phyloP scores from a whole-genome alignment of 2,329 filamentous ascomycete species.

The Ascomycota sp. region DNA sequence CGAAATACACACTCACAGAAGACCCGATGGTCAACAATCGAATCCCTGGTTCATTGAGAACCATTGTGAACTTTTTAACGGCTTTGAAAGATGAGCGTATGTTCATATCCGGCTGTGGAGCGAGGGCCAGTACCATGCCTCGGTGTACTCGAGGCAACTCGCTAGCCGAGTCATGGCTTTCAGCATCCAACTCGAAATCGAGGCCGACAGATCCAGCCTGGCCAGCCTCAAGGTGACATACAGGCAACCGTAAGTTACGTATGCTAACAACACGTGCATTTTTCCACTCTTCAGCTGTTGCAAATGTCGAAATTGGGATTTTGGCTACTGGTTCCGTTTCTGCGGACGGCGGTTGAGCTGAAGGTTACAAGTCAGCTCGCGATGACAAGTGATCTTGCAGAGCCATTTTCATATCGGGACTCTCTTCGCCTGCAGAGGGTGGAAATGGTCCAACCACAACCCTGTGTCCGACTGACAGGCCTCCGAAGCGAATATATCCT shows the following conservation, averaged over 20 bases:
- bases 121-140: constrained; percentile 62
- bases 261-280: constrained; percentile 66
- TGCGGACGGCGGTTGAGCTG: constrained; percentile 30
- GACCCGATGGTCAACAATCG: constrained; percentile 44
- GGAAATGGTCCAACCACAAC: constrained; percentile 65
- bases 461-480: constrained; percentile 55
- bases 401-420: constrained; percentile 8
- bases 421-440: constrained; percentile 26
- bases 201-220: constrained; percentile 85
- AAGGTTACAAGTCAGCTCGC: constrained; percentile 26
- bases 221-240: constrained; percentile 51
- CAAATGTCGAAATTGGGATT: constrained; percentile 29
- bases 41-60: constrained; percentile 44
- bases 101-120: constrained; percentile 35
- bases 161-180: neutral
- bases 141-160: constrained; percentile 36
- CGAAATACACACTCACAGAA: constrained; percentile 65
- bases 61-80: constrained; percentile 48
- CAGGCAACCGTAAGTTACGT: constrained; percentile 69
- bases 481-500: constrained; percentile 64
- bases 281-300: constrained; percentile 52
- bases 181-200: constrained; percentile 25
- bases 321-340: constrained; percentile 31
- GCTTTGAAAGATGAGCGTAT: constrained; percentile 39
- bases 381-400: constrained; percentile 26